phyloP scores from a whole-genome alignment of 192 early-diverging fungal species.

The Mortierella alpina region DNA sequence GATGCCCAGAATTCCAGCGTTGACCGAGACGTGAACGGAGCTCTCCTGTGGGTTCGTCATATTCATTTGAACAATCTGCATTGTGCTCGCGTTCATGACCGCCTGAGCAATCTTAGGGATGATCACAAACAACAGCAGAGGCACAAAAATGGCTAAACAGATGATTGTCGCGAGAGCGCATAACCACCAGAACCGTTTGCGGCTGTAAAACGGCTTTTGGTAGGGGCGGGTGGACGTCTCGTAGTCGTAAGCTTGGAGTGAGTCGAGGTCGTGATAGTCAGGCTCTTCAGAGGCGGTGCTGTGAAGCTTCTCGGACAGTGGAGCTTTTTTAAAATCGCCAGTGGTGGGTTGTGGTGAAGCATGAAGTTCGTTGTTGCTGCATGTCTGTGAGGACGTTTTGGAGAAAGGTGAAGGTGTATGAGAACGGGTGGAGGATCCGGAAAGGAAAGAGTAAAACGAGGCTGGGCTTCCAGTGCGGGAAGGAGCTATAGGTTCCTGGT shows the following conservation, averaged over 20 bases:
- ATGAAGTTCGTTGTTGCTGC: neutral
- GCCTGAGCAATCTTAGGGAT: conserved; percentile 62
- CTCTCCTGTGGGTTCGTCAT: conserved; percentile 51
- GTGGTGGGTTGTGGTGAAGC: neutral
- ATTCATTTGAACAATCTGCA: conserved; percentile 44
- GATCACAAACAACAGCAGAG: conserved; percentile 59
- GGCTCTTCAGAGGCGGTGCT: neutral
- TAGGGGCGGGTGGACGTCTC: conserved; percentile 29
- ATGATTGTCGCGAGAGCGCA: conserved; percentile 51
- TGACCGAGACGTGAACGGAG: conserved; percentile 30
- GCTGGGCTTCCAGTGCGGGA: neutral
- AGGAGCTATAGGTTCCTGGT: conserved; percentile 10
- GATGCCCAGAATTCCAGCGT: conserved; percentile 45
- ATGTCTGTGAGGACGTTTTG: neutral
- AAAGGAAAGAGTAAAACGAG: conserved; percentile 7
- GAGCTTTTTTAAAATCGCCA: neutral
- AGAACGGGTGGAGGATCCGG: neutral
- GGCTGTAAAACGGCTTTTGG: conserved; percentile 54
- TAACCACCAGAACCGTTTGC: conserved; percentile 60
- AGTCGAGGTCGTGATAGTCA: conserved; percentile 1
- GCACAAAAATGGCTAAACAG: conserved; percentile 54
- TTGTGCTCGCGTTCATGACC: conserved; percentile 55
- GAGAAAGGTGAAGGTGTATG: neutral
- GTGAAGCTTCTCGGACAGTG: neutral
- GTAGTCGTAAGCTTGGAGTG: conserved; percentile 23